These are phyloP conservation scores for Fraxinus latifolia DNA, from an alignment of 305 asterid species.

Conservation along the genomic window DNA sequence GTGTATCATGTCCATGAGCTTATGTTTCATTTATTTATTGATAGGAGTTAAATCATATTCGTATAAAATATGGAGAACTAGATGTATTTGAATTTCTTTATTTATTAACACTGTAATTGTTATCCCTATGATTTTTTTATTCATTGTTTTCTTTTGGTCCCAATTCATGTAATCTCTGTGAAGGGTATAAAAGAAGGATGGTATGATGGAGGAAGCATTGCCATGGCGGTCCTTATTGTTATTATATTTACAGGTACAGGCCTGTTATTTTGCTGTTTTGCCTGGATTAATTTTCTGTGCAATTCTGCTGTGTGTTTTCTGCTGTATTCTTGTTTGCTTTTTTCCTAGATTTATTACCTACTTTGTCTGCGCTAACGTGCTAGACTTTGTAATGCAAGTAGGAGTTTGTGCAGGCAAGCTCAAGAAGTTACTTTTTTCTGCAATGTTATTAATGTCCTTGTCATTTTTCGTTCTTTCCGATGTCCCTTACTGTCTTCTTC, in stretches of 20 bases:
- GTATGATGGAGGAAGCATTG: conserved; percentile 99
- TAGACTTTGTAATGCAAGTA: not conserved
- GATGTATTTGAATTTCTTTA: not conserved
- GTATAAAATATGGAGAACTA: conserved; percentile 11
- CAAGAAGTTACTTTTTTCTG: not conserved
- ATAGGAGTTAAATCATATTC: not conserved
- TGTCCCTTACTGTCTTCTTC: not conserved
- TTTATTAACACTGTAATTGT: not conserved
- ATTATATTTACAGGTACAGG: conserved; percentile 75
- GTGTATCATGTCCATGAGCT: not conserved
- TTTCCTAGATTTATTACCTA: not conserved
- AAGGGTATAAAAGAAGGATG: conserved; percentile 95
- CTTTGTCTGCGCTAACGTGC: not conserved
- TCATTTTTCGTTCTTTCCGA: not conserved
- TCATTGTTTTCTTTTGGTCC: conserved; percentile 16
- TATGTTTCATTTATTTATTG: not conserved
- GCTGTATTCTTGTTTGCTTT: conserved; percentile 17
- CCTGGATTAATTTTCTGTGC: not conserved
- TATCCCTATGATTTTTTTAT: not conserved
- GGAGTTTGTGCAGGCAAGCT: conserved; percentile 3
- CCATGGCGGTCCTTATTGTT: conserved; percentile 82
- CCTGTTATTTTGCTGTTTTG: conserved; percentile 9
- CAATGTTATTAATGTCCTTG: not conserved
- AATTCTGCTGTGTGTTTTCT: not conserved
- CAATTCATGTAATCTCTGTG: conserved; percentile 4